Evolutionary conservation across 768 basidiomycete genomes (phyloP), one percentile per base, ranked within the genome.

Genomic region (Termitomyces sp.): DNA sequence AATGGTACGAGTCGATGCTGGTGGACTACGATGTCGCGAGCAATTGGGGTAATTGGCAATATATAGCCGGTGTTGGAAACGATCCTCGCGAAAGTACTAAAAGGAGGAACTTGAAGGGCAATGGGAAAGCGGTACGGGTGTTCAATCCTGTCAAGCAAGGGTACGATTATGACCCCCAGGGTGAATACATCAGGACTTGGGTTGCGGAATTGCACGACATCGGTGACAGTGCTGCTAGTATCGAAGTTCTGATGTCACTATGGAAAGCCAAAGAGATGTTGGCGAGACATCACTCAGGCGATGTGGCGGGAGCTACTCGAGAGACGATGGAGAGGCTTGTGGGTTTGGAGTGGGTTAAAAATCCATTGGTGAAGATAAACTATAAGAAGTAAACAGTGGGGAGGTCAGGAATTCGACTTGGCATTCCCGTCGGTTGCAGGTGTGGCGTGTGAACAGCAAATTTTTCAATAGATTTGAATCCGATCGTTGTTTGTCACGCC

Each of bases 1-100:
- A 55, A n/a, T 55, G 53, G 53, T 55, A 55, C 20, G 53, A 55
- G 40, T 55, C 43, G 12, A 55, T 55, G 53, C 30, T 55, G 6
- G 42, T 55, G n/a, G 53, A 55, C 42, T 55, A 55, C 14, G 53
- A 55, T 34, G 53, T 55, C 6, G 53, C 43, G 8, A 55, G 32
- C 42, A 55, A 55, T 20, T 55, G 42, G 53, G 53, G 53, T 2
- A 55, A 55, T 4, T 55, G 53, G 53, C 53, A 55, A 20, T 55
- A 55, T 34, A 43, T 55, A 18, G 53, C 53, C 14, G 53, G 53
- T 20, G 53, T 55, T 43, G 53, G 53, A 37, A 55, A 55, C 30
- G 53, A 55, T 30, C 53, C 53, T 24, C 53, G 53, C 44, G 40
- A 24, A 50, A 50, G 6, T 12, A 24, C 20, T 20, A 9, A 13